Conservation (phyloP, 1,139 yeast species). For the Zygosaccharomyces sapae region DNA sequence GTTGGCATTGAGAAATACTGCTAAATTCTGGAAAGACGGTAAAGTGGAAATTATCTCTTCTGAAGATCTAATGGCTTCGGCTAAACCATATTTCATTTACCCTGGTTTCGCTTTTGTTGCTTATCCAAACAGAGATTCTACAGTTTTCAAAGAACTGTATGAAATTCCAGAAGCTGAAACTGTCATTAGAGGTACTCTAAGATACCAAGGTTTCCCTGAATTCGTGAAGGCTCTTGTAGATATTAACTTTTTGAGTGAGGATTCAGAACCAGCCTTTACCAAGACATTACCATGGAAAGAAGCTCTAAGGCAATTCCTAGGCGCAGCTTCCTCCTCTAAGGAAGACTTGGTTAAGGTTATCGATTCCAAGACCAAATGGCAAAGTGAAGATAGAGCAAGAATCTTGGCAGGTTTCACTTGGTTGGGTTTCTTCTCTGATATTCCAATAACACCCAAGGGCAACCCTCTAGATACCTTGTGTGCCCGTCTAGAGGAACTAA, state of each 20-base stretch:
- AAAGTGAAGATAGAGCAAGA: conserved; percentile 77
- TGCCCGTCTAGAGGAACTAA: conserved; percentile 89
- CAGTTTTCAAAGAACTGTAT: conserved; percentile 87
- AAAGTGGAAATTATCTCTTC: conserved; percentile 73
- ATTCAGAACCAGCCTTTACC: conserved; percentile 54
- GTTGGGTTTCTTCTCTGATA: conserved; percentile 86
- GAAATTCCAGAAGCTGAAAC: conserved; percentile 96
- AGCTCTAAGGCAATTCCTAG: conserved; percentile 72
- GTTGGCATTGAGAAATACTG: conserved; percentile 90
- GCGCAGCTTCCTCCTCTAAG: conserved; percentile 66
- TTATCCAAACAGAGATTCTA: conserved; percentile 97
- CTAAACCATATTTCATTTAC: conserved; percentile 90
- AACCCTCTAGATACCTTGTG: conserved; percentile 94
- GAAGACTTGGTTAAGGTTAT: conserved; percentile 72
- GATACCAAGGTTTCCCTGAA: conserved; percentile 99
- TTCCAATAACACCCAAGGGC: conserved; percentile 77
- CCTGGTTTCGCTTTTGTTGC: conserved; percentile 94
- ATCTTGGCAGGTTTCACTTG: conserved; percentile 86
- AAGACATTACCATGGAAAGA: conserved; percentile 77
- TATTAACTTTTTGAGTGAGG: conserved; percentile 85
- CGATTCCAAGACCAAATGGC: conserved; percentile 73
- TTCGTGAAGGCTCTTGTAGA: conserved; percentile 93
- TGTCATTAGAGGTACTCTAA: conserved; percentile 91
- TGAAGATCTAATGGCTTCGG: conserved; percentile 91
- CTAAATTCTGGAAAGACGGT: conserved; percentile 85